Conservation (phyloP, 192 early-diverging fungal species). For the Phlyctochytrium arcticum region DNA sequence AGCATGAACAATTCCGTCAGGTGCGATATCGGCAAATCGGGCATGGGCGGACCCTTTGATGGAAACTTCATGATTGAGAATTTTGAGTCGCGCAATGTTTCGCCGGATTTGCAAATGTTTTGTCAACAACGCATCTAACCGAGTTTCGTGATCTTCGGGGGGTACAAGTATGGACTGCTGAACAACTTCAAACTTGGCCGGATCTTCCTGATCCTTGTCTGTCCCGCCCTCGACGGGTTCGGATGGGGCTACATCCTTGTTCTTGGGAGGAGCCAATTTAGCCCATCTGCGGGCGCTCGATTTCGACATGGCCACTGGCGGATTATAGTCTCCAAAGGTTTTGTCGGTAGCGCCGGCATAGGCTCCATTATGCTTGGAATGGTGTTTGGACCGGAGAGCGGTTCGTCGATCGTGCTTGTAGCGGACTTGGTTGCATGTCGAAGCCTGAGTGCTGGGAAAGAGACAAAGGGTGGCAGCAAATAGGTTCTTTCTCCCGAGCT, state of each 20-base stretch:
- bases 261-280: slow-evolving; percentile 2
- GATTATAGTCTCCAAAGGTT: background rate
- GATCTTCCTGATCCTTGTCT: background rate
- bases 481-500: no score
- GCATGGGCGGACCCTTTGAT: slow-evolving; percentile 28
- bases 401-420: background rate
- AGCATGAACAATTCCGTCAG: slow-evolving; percentile 24
- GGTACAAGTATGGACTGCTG: slow-evolving; percentile 19
- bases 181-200: background rate
- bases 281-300: slow-evolving; percentile 2
- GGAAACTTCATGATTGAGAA: slow-evolving; percentile 34
- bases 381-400: background rate
- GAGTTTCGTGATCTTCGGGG: slow-evolving; percentile 19
- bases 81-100: slow-evolving; percentile 34
- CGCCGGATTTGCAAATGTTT: slow-evolving; percentile 10
- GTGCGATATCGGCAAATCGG: slow-evolving; percentile 27
- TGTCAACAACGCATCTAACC: slow-evolving; percentile 32
- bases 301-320: slow-evolving; percentile 9
- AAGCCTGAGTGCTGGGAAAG: no score
- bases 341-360: slow-evolving; percentile 4
- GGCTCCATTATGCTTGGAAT: slow-evolving; percentile 10
- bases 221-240: background rate
- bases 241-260: background rate
- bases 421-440: no score
- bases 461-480: no score